Conservation (phyloP, 2,329 filamentous ascomycete genomes). For the Fusarium agapanthi region DNA sequence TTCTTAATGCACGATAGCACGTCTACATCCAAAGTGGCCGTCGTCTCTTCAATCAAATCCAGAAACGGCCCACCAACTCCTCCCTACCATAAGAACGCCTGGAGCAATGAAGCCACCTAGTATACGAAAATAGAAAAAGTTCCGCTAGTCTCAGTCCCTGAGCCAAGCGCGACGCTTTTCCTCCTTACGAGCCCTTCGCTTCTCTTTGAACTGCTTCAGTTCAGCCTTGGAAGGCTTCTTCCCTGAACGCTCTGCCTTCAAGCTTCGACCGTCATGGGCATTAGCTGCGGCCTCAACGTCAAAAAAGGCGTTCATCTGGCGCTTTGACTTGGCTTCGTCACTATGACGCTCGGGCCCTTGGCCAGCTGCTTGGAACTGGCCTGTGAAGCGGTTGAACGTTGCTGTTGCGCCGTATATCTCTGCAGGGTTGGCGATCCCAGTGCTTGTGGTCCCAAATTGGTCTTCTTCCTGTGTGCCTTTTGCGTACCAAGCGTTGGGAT, state of each 20-base stretch:
- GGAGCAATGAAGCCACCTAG: slow-evolving; percentile 5
- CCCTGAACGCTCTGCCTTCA: slow-evolving; percentile 88
- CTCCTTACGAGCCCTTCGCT: slow-evolving; percentile 87
- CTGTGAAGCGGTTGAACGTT: slow-evolving; percentile 91
- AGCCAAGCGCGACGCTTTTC: slow-evolving; percentile 94
- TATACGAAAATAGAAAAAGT: slow-evolving; percentile 2
- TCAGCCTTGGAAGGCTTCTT: slow-evolving; percentile 88
- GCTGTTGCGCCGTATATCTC: slow-evolving; percentile 72
- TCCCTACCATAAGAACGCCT: slow-evolving; percentile 31
- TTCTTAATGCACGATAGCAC: slow-evolving; percentile 21
- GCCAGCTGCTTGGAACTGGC: slow-evolving; percentile 76
- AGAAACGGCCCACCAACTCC: slow-evolving; percentile 30
- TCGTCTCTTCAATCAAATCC: slow-evolving; percentile 12
- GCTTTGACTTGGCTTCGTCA: slow-evolving; percentile 84
- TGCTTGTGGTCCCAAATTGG: slow-evolving; percentile 40
- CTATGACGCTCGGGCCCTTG: slow-evolving; percentile 79
- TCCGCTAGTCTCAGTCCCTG: slow-evolving; percentile 69
- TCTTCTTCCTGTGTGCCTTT: slow-evolving; percentile 57
- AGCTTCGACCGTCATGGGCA: slow-evolving; percentile 85
- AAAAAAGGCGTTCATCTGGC: slow-evolving; percentile 95
- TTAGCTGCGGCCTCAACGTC: slow-evolving; percentile 96
- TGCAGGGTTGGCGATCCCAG: slow-evolving; percentile 50
- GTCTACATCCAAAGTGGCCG: slow-evolving; percentile 29
- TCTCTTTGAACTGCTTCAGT: slow-evolving; percentile 90
- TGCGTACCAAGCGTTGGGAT: slow-evolving; percentile 95